Evolutionary conservation across 2,329 filamentous ascomycete genomes (phyloP).

Genomic region (Cercospora berteroae): DNA sequence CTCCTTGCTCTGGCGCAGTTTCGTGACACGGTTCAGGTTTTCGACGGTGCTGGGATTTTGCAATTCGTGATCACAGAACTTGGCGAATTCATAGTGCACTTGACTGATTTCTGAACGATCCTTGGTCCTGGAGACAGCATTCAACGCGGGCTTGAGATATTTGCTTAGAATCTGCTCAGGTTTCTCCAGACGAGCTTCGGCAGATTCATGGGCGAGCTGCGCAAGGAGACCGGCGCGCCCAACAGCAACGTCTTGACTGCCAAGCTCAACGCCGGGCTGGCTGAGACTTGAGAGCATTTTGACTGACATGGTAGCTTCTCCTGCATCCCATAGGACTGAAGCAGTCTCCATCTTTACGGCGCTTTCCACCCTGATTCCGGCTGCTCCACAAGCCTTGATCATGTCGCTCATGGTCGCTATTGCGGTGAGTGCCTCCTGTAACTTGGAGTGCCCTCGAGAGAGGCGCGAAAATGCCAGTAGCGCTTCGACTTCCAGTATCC

Average conservation of each 20-base stretch:
- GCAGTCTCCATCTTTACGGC: constrained; percentile 79
- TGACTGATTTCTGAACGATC: constrained; percentile 74
- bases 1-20: constrained; percentile 74
- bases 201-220: constrained; percentile 83
- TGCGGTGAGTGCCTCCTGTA: constrained; percentile 83
- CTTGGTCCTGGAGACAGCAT: constrained; percentile 68
- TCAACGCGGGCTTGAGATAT: constrained; percentile 81
- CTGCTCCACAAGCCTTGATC: constrained; percentile 63
- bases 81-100: constrained; percentile 92
- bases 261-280: constrained; percentile 55
- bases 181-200: constrained; percentile 84
- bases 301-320: constrained; percentile 85
- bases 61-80: constrained; percentile 91
- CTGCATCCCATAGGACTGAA: constrained; percentile 89
- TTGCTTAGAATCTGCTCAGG: constrained; percentile 84
- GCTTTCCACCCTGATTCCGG: constrained; percentile 75
- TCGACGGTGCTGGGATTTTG: constrained; percentile 81
- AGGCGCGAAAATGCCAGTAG: constrained; percentile 72
- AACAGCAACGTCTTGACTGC: constrained; percentile 68
- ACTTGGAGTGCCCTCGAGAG: constrained; percentile 74
- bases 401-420: constrained; percentile 80
- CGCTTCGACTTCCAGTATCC: constrained; percentile 71
- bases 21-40: constrained; percentile 77
- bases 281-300: constrained; percentile 78
- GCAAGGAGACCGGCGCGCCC: constrained; percentile 78